Evolutionary conservation across 139 green algal species (phyloP).

Genomic region (Closterium sp.): DNA sequence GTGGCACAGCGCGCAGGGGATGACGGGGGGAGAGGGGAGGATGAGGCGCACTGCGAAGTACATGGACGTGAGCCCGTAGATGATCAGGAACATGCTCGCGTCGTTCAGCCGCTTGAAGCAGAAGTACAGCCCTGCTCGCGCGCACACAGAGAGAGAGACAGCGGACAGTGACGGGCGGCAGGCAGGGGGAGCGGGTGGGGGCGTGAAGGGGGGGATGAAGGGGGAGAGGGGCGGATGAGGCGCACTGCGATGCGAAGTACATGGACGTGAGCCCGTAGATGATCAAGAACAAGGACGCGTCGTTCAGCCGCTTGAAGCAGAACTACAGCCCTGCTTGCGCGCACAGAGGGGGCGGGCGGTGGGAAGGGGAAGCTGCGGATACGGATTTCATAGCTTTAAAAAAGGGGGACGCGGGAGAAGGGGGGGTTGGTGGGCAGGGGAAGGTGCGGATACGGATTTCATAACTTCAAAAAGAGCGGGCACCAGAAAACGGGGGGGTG

Average conservation of each 20-base stretch:
- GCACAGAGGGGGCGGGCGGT: background rate
- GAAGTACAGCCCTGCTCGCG: slow-evolving; percentile 41
- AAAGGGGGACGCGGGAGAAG: background rate
- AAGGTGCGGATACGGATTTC: background rate
- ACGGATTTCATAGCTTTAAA: background rate
- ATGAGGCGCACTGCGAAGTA: slow-evolving; percentile 66
- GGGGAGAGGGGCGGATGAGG: slow-evolving; percentile 67
- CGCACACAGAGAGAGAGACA: background rate
- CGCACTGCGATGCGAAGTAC: slow-evolving; percentile 63
- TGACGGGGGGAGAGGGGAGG: slow-evolving; percentile 31
- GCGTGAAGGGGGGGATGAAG: slow-evolving; percentile 42
- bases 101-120: slow-evolving; percentile 57
- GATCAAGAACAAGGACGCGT: slow-evolving; percentile 45
- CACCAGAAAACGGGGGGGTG: background rate
- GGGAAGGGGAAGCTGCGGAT: background rate
- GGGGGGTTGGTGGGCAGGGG: background rate
- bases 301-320: slow-evolving; percentile 51
- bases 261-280: slow-evolving; percentile 38
- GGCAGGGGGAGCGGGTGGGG: slow-evolving; percentile 5
- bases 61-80: slow-evolving; percentile 41
- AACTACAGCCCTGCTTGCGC: slow-evolving; percentile 40
- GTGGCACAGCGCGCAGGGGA: background rate
- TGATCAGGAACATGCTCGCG: slow-evolving; percentile 36
- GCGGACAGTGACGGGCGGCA: background rate
- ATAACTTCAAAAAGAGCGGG: background rate